Percentiles rank a stretch among this genome's conserved stretches.
Conservation (phyloP, 306 rosid species). For the Crotalaria pallida region DNA sequence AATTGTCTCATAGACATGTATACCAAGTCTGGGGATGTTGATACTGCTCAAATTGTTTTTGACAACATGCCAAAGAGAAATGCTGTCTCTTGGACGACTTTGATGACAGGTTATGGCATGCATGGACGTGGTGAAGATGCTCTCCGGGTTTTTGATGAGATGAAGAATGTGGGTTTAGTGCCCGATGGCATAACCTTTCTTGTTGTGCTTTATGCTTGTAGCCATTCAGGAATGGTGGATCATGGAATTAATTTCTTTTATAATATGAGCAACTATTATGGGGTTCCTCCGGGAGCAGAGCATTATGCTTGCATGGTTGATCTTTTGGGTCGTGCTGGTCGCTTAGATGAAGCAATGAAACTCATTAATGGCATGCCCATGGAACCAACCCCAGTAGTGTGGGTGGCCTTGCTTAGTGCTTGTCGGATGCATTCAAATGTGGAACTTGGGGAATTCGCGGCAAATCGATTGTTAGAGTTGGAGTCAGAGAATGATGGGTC, state of each 20-base stretch:
- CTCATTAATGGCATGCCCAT: conserved; percentile 65
- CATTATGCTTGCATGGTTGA: conserved; percentile 92
- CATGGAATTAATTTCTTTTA: conserved; percentile 58
- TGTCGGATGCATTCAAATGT: conserved; percentile 65
- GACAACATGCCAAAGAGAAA: conserved; percentile 50
- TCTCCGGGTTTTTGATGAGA: conserved; percentile 51
- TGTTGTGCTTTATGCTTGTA: conserved; percentile 80
- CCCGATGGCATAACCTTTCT: conserved; percentile 72
- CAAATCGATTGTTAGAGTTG: conserved; percentile 41
- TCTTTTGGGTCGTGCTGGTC: conserved; percentile 81
- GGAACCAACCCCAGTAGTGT: conserved; percentile 64
- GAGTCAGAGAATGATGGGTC: conserved; percentile 68
- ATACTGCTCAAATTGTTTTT: conserved; percentile 61
- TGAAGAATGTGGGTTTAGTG: conserved; percentile 43
- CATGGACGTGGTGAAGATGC: conserved; percentile 85
- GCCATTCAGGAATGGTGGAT: conserved; percentile 78
- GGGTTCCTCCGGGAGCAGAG: conserved; percentile 62
- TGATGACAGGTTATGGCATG: conserved; percentile 76
- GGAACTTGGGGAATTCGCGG: conserved; percentile 77
- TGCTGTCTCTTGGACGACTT: conserved; percentile 81
- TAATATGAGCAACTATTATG: conserved; percentile 49
- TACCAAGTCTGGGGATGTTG: conserved; percentile 77
- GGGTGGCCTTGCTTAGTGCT: conserved; percentile 77
- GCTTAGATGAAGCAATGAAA: conserved; percentile 47
- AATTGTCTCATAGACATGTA: conserved; percentile 89